Evolutionary conservation across 257 asterid species (phyloP), one percentile per base, ranked within the genome.

Genomic region (Salvia splendens): DNA sequence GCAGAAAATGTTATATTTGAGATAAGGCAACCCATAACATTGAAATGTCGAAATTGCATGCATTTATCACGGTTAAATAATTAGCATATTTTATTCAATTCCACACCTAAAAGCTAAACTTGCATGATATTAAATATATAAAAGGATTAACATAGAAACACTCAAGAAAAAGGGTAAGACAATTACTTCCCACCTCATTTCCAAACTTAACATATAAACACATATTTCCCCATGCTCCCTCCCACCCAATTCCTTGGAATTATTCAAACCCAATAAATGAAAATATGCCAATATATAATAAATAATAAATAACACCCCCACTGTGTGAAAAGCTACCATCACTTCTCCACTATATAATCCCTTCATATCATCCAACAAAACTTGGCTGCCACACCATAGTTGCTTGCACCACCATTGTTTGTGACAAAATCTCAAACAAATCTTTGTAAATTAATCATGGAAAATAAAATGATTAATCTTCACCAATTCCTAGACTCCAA

Each of bases 401-500:
- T 75, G 78, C 74, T 75, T 75, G 78, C 71, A 68, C 15, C 68
- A 48, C 71, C 61, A 8, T 36, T 84, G 4, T 45, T 6, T 43
- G 36, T 33, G 32, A 12, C 1, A 73, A 35, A 10, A 5, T 28
- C 17, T n/a, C 28, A 17, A 30, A 43, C 5, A 8, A 20, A 4
- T 36, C 32, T 67, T 38, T 52, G 42, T 15, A 58, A 71, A 50
- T 6, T 64, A 46, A 61, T 52, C 14, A 72, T 76, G 73, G 71
- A 60, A 46, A 55, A 55, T 14, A 73, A 70, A 42, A 50, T 73
- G 17, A 8, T 20, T 17, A 6, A 50, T 53, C 54, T 70, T 6
- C 52, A 69, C 55, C 64, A 67, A 61, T 15, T 75, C 49, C 48
- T 80, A 11, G 79, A 77, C 47, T 42, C 73, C 5, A 72, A 74